These are phyloP conservation scores for Ophiosphaerella herpotricha DNA, from an alignment of 2,329 filamentous ascomycete genomes.

Conservation along the genomic window DNA sequence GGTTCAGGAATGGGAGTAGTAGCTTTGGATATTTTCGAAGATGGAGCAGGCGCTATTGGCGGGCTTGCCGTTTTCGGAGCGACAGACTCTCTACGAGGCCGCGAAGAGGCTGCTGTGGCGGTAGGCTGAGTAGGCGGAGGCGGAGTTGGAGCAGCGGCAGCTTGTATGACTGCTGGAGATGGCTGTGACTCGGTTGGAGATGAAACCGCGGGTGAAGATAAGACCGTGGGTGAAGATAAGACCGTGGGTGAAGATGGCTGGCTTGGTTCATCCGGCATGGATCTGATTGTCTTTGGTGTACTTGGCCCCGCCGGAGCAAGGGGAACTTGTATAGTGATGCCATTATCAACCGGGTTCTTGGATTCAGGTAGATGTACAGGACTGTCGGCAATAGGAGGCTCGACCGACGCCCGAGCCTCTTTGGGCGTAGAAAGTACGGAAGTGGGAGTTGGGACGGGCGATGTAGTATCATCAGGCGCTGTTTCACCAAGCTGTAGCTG, in stretches of 20 bases:
- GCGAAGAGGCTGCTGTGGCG: constrained; percentile 40
- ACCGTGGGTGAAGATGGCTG: constrained; percentile 22
- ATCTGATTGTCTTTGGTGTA: constrained; percentile 29
- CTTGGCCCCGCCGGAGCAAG: constrained; percentile 51
- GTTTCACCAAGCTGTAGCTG: constrained; percentile 25
- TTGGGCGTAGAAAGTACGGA: constrained; percentile 15
- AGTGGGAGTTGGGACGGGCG: constrained; percentile 14
- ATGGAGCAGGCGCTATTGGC: constrained; percentile 16
- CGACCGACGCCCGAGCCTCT: constrained; percentile 11
- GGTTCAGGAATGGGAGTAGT: constrained; percentile 21
- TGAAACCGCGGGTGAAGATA: constrained; percentile 21
- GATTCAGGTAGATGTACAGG: constrained; percentile 18
- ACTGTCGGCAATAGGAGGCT: constrained; percentile 14
- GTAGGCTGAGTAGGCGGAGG: constrained; percentile 13
- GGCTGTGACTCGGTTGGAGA: constrained; percentile 19
- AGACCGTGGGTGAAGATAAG: constrained; percentile 12
- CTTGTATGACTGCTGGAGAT: constrained; percentile 12
- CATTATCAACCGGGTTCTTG: constrained; percentile 20
- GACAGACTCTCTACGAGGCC: constrained; percentile 40
- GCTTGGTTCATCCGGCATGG: constrained; percentile 11
- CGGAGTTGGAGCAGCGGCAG: constrained; percentile 3
- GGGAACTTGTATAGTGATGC: constrained; percentile 45
- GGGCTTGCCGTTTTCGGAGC: constrained; percentile 33
- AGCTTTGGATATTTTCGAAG: constrained; percentile 23
- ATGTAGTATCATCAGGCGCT: constrained; percentile 11